Evolutionary conservation across 1,139 yeast species (phyloP), one percentile per base, ranked within the genome.

Genomic region (Barnettozyma hawaiiensis): DNA sequence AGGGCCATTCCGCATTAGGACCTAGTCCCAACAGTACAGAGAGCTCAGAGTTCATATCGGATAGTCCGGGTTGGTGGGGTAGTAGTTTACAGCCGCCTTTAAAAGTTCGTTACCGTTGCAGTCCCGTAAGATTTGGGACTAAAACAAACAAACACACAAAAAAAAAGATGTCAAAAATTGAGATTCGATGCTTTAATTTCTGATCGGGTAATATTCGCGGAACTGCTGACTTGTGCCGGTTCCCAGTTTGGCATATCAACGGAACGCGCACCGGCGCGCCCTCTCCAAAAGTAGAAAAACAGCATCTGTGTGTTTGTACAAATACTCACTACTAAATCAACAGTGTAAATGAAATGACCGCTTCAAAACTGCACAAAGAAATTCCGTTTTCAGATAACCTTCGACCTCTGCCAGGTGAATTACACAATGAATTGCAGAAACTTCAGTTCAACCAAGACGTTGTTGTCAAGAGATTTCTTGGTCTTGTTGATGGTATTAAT

Each of bases 1-100:
- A 71, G 1, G 81, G 81, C 75, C 85, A 81, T 21, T 67, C 60
- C 6, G 67, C 50, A 12, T 48, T 57, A 9, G 73, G 66, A 12
- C 75, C 71, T 9, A 79, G 70, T 0, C 86, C 87, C 33, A 81
- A 61, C 3, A 79, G 58, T 5, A 69, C 54, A 1, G 58, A 52
- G 3, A 53, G 45, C 16, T 47, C 34, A 29, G 48, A 48, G 33
- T 49, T 46, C 47, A 54, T 48, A 26, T n/a, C 14, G 2, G 16
- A 26, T n/a, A n/a, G n/a, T n/a, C n/a, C n/a, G n/a, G n/a, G n/a
- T n/a, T n/a, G n/a, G n/a, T n/a, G n/a, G n/a, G n/a, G n/a, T n/a
- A n/a, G n/a, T n/a, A n/a, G n/a, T n/a, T n/a, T n/a, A n/a, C n/a
- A n/a, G n/a, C n/a, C n/a, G n/a, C n/a, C n/a, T n/a, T n/a, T n/a